phyloP scores from a whole-genome alignment of 1,284 basidiomycete genomes.

The Cryptococcus sp. region DNA sequence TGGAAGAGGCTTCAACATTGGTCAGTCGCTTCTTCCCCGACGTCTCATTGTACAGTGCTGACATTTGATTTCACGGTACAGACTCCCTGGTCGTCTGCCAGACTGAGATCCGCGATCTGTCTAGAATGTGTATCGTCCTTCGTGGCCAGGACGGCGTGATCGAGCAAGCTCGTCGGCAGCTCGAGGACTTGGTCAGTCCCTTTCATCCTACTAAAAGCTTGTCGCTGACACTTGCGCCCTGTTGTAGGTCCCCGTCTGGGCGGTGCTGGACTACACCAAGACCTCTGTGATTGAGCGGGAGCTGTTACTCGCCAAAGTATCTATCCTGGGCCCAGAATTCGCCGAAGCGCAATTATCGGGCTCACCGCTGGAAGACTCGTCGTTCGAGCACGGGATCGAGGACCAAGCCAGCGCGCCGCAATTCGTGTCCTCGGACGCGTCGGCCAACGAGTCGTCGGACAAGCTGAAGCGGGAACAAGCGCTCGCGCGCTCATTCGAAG shows the following conservation, averaged over 20 bases:
- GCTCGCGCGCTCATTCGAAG: constrained; percentile 75
- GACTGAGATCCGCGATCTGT: constrained; percentile 95
- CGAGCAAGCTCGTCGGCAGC: constrained; percentile 90
- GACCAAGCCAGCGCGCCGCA: constrained; percentile 30
- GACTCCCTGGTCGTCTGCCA: constrained; percentile 98
- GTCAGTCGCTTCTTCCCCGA: constrained; percentile 34
- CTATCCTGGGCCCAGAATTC: constrained; percentile 96
- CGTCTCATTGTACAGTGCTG: background rate
- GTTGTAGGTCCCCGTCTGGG: constrained; percentile 89
- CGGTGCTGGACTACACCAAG: constrained; percentile 92
- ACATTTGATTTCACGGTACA: constrained; percentile 22
- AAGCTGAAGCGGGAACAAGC: constrained; percentile 69
- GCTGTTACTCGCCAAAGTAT: constrained; percentile 85
- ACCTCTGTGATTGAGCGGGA: constrained; percentile 86
- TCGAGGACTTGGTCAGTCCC: constrained; percentile 82
- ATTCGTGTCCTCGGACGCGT: constrained; percentile 31
- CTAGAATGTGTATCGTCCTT: constrained; percentile 97
- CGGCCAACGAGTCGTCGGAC: constrained; percentile 41
- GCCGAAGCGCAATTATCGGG: constrained; percentile 72
- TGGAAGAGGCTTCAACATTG: constrained; percentile 95
- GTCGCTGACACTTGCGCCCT: background rate
- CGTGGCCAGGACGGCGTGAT: constrained; percentile 97
- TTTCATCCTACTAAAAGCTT: background rate
- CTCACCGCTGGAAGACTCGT: constrained; percentile 70
- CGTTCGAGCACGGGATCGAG: constrained; percentile 45